Percentiles rank a stretch among this genome's conserved stretches.
These are phyloP conservation scores for Salix dunnii DNA, from an alignment of 345 rosid genomes.

Conservation along the genomic window DNA sequence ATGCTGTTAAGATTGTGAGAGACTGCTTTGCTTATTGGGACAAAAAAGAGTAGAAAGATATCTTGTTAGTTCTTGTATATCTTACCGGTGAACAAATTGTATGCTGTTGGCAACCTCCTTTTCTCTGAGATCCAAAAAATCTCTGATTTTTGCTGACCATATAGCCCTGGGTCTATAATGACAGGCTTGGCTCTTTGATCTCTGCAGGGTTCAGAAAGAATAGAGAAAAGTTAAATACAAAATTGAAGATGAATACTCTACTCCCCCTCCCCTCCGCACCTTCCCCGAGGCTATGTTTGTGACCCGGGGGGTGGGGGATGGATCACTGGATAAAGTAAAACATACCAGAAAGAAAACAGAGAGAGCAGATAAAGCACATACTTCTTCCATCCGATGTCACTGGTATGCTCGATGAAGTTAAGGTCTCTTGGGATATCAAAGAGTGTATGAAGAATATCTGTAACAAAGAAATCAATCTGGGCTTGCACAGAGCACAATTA, in stretches of 20 bases:
- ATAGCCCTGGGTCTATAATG: conserved; percentile 66
- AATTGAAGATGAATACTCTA: neutral
- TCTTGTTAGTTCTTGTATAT: neutral
- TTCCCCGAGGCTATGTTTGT: too few species aligned
- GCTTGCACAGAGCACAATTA: neutral
- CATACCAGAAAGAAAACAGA: neutral
- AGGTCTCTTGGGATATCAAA: conserved; percentile 54
- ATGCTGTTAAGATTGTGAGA: too few species aligned
- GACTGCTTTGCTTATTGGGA: too few species aligned
- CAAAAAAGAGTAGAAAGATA: neutral
- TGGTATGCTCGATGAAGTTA: conserved; percentile 83
- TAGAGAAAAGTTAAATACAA: conserved; percentile 8
- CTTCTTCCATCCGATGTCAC: conserved; percentile 92
- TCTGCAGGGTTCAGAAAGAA: conserved; percentile 29
- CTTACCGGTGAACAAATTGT: conserved; percentile 61
- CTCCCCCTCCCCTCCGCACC: too few species aligned
- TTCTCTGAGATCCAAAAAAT: conserved; percentile 59
- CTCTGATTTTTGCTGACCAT: conserved; percentile 49
- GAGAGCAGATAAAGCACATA: conserved; percentile 27
- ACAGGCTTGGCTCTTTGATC: conserved; percentile 67
- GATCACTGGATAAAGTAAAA: too few species aligned
- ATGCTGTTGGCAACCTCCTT: conserved; percentile 54
- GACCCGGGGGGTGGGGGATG: too few species aligned
- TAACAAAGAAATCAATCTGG: neutral
- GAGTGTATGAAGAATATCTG: conserved; percentile 69